Evolutionary conservation across 2,329 filamentous ascomycete species (phyloP).

Genomic region (Beauveria sp.): DNA sequence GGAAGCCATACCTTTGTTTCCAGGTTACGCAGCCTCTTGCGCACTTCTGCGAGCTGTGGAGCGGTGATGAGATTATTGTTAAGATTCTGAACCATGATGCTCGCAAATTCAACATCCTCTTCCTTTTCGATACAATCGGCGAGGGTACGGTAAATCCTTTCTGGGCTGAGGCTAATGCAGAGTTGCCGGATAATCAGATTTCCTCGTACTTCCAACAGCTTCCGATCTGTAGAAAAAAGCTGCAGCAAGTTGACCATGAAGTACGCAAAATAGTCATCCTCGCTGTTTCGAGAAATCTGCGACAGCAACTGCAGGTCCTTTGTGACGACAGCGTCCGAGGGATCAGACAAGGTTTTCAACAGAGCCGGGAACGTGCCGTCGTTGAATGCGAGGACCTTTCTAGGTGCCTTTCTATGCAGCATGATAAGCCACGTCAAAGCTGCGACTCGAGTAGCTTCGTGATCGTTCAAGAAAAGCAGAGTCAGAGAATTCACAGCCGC

Average conservation of each 20-base stretch:
- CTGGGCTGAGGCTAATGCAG: conserved; percentile 84
- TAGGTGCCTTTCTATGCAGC: conserved; percentile 90
- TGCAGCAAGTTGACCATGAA: conserved; percentile 98
- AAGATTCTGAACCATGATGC: conserved; percentile 98
- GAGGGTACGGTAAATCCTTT: conserved; percentile 89
- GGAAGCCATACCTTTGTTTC: conserved; percentile 62
- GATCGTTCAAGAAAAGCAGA: conserved; percentile 88
- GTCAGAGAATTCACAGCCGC: conserved; percentile 91
- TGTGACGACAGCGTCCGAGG: conserved; percentile 90
- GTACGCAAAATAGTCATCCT: conserved; percentile 93
- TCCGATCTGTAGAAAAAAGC: conserved; percentile 88
- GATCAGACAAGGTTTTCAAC: conserved; percentile 92
- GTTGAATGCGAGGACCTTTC: conserved; percentile 89
- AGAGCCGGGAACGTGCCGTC: conserved; percentile 95
- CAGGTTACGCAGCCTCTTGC: conserved; percentile 81
- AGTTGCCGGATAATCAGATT: conserved; percentile 95
- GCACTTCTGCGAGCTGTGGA: conserved; percentile 82
- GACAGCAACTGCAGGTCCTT: conserved; percentile 89
- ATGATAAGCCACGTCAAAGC: conserved; percentile 95
- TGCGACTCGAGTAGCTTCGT: conserved; percentile 90
- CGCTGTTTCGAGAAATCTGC: conserved; percentile 92
- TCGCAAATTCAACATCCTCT: conserved; percentile 96
- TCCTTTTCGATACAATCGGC: conserved; percentile 97
- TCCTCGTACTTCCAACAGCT: conserved; percentile 81
- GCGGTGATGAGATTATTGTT: conserved; percentile 99